Evolutionary conservation across 352 stramenopile species (phyloP).

Genomic region (Thalassiosira livingstoniorum): DNA sequence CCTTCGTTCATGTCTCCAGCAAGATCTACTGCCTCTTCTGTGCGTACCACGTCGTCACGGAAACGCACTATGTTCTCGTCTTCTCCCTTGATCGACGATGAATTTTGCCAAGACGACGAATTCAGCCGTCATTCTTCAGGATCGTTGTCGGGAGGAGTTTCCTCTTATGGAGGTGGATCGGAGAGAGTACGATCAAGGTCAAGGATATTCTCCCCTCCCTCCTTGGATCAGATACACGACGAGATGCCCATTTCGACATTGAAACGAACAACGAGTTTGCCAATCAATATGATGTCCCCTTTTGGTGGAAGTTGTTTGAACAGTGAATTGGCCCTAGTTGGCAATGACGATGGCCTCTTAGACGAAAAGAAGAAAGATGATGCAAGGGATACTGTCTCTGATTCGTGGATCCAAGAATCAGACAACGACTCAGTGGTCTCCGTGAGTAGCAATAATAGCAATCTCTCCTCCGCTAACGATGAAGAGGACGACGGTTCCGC

Average conservation of each 20-base stretch:
- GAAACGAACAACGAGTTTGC: no score
- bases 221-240: background rate
- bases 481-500: conserved; percentile 8
- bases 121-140: background rate
- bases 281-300: background rate
- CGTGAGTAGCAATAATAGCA: conserved; percentile 31
- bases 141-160: background rate
- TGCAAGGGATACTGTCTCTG: conserved; percentile 14
- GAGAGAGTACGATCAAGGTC: background rate
- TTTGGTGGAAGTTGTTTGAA: background rate
- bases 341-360: background rate
- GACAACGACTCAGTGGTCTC: conserved; percentile 34
- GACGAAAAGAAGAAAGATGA: conserved; percentile 19
- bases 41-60: conserved; percentile 1
- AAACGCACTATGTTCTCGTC: conserved; percentile 14
- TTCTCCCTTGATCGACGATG: background rate
- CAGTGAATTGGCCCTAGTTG: background rate
- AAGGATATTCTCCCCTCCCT: conserved; percentile 2
- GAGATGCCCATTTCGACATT: background rate
- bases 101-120: conserved; percentile 3
- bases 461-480: conserved; percentile 14
- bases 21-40: background rate
- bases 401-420: no score
- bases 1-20: background rate
- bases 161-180: background rate